Base-by-base conservation (phyloP, 345 rosid species). In the Brassica carinata region DNA sequence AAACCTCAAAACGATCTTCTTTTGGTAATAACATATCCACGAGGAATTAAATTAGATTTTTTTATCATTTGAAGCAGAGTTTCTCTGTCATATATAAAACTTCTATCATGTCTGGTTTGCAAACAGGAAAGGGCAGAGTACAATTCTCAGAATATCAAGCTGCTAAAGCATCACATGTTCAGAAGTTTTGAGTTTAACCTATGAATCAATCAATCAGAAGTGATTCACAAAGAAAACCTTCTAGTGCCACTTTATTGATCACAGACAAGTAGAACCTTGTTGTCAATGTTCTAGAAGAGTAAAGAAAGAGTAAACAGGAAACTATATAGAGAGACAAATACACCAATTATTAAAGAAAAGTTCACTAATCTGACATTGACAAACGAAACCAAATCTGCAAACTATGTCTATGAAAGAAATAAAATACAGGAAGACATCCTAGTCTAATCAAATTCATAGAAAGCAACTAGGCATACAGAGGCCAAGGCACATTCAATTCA, bases 401-500 rank as follows among this genome's bases (percentile, higher is more conserved):
- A 66, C 81, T 71, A 80, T 58, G 73, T 79, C 83, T 77, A 79
- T 7, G 67, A 79, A 31, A 31, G 71, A 34, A 83, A 67, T 68
- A 85, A 79, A 83, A 64, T 74, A 88, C 84, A 84, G 34, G 38
- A 83, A 72, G 43, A 80, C 58, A 61, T 33, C 58, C 89, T 88
- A 87, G 77, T 51, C 89, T 87, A 85, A 77, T 70, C 84, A 83
- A 34, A 43, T 79, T 77, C 79, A 87, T 86, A 77, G 79, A 71
- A 63, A 71, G 58, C 57, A 87, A 87, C 87, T 82, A 78, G 86
- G 84, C 78, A 89, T 77, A 87, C 85, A 90, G 83, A 86, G 73
- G 78, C 81, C 80, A 85, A 85, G 74, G 80, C 85, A 90, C 91
- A 88, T 73, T 87, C 83, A 88, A 88, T 74, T 81, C 81, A 87